Evolutionary conservation across 73 alveolate species (phyloP).

Genomic region (Symbiodinium natans): DNA sequence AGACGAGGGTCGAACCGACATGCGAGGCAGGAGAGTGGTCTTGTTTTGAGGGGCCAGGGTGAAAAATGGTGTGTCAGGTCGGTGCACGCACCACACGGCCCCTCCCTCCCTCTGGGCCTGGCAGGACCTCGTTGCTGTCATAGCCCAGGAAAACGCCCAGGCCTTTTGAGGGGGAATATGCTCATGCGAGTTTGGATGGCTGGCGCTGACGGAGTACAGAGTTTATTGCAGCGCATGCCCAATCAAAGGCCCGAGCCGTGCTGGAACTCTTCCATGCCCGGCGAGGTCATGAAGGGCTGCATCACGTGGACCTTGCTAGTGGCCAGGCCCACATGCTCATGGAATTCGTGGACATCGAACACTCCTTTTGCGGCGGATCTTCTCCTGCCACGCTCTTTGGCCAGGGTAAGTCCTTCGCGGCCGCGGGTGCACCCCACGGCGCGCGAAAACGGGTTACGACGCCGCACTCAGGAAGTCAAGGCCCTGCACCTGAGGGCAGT

Average conservation of each 20-base stretch:
- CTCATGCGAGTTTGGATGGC: not conserved
- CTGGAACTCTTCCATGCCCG: slow-evolving; percentile 91
- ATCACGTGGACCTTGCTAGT: slow-evolving; percentile 60
- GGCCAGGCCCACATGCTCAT: not conserved
- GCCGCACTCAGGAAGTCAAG: slow-evolving; percentile 4
- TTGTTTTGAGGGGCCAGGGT: too few relatives aligned
- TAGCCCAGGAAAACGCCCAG: not conserved
- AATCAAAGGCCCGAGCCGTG: not conserved
- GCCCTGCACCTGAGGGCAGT: not conserved
- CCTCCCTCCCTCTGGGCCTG: too few relatives aligned
- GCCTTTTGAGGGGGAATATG: not conserved
- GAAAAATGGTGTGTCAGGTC: too few relatives aligned
- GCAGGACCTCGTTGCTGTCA: not conserved
- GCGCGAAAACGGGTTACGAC: too few relatives aligned
- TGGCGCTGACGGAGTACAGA: too few relatives aligned
- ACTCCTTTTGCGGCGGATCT: too few relatives aligned
- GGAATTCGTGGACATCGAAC: too few relatives aligned
- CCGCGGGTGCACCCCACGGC: not conserved
- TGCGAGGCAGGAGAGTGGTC: too few relatives aligned
- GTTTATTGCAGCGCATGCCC: too few relatives aligned
- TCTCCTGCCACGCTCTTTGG: not conserved
- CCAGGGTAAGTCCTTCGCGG: not conserved
- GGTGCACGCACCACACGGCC: too few relatives aligned
- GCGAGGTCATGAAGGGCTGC: slow-evolving; percentile 83
- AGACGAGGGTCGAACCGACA: too few relatives aligned